Conservation (phyloP, 768 basidiomycete genomes). For the Leccinum ochraceum region DNA sequence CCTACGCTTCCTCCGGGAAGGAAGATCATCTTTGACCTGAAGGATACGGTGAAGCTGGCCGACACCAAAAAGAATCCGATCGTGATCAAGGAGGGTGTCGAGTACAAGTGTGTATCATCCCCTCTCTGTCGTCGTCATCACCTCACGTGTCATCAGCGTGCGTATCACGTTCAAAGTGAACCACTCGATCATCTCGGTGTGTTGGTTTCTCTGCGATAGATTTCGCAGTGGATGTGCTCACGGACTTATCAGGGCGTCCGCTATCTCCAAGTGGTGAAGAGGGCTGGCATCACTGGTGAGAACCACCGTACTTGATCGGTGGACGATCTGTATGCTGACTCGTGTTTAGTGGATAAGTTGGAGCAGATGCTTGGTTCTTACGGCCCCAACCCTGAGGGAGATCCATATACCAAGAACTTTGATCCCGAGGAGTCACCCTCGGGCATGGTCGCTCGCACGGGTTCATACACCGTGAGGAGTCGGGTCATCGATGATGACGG, state of each 20-base stretch:
- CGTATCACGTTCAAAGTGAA: slow-evolving; percentile 85
- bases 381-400: slow-evolving; percentile 65
- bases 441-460: slow-evolving; percentile 82
- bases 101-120: slow-evolving; percentile 67
- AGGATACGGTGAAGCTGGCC: slow-evolving; percentile 42
- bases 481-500: slow-evolving; percentile 89
- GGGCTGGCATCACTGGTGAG: slow-evolving; percentile 70
- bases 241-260: slow-evolving; percentile 61
- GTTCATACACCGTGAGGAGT: slow-evolving; percentile 75
- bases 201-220: slow-evolving; percentile 15
- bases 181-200: slow-evolving; percentile 82
- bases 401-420: slow-evolving; percentile 75
- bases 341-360: slow-evolving; percentile 75
- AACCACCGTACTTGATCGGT: background rate
- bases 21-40: slow-evolving; percentile 68
- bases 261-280: slow-evolving; percentile 89
- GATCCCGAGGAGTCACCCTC: slow-evolving; percentile 71
- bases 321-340: slow-evolving; percentile 4
- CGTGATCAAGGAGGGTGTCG: slow-evolving; percentile 79
- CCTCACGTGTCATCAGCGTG: slow-evolving; percentile 48
- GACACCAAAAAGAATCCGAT: slow-evolving; percentile 78
- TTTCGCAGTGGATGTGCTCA: slow-evolving; percentile 8
- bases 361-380: slow-evolving; percentile 97
- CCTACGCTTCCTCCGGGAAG: slow-evolving; percentile 62
- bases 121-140: background rate